Base-by-base conservation (phyloP, 305 asterid genomes). In the Fraxinus ornus region DNA sequence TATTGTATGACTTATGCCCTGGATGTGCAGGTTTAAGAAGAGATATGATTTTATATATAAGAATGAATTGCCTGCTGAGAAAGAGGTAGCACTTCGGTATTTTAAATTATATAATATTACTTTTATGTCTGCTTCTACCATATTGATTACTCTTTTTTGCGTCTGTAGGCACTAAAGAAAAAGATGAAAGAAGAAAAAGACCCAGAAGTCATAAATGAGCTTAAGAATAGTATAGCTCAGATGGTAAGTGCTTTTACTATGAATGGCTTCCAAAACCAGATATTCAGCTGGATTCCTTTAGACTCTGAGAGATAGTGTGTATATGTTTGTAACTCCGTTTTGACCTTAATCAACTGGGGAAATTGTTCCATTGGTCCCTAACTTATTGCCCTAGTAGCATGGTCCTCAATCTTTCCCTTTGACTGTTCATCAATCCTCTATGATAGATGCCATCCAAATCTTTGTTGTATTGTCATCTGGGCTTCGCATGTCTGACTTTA, bases 1-100 rank as follows among this genome's bases (percentile, higher is more conserved):
- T 26, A 35, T 66, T 66, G 36, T 80, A 19, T 77, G 35, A 21
- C 76, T 13, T 22, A 39, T 83, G 28, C 26, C 81, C 75, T 84
- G 83, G 36, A 74, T 64, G 57, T 83, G 88, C 82, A 93, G 98
- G 89, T 93, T 93, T 89, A 96, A 90, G 92, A 94, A 94, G 92
- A 93, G 97, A 88, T 92, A 91, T 77, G 87, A 88, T 84, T 96
- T 96, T 87, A 88, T 94, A 26, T 94, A 93, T 47, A 93, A 92
- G 89, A 83, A 87, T 44, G 85, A 91, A 35, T 91, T 96, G 85
- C 99, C 98, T 78, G 89, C 92, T 80, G 98, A 94, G 76, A 96
- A 90, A 86, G 92, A 90, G 95, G 97, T 92, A 86, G n/a, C 1
- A 4, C 28, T 71, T 85, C 75, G 74, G 47, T 24, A 19, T 78